phyloP scores from a whole-genome alignment of 306 rosid genomes.

The Vigna radiata region DNA sequence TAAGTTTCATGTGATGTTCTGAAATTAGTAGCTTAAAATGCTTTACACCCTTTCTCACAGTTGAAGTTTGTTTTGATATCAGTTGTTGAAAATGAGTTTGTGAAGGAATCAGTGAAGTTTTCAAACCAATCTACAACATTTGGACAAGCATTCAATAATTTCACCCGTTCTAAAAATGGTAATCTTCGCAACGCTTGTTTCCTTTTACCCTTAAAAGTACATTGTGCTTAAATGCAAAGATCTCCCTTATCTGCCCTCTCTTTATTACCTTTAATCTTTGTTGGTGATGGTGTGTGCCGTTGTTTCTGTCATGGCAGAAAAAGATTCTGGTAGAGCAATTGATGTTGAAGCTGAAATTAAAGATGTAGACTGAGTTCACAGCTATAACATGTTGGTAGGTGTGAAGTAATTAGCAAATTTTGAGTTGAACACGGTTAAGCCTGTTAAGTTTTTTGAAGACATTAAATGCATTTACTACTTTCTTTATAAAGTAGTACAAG shows the following conservation, averaged over 20 bases:
- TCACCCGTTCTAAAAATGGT: constrained; percentile 72
- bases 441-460: background rate
- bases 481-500: background rate
- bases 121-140: constrained; percentile 83
- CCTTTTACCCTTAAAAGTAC: background rate
- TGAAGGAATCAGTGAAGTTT: constrained; percentile 77
- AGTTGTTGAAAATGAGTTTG: constrained; percentile 88
- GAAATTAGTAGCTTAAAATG: constrained; percentile 15
- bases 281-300: background rate
- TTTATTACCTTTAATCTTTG: constrained; percentile 5
- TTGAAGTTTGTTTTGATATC: constrained; percentile 42
- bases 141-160: constrained; percentile 81
- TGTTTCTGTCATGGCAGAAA: constrained; percentile 57
- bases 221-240: background rate
- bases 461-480: background rate
- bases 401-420: background rate
- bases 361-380: constrained; percentile 75
- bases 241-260: background rate
- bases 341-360: constrained; percentile 94
- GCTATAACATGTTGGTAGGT: constrained; percentile 49
- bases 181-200: constrained; percentile 35
- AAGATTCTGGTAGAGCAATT: constrained; percentile 66
- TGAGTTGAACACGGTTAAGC: constrained; percentile 6
- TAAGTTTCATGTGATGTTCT: background rate
- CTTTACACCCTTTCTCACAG: constrained; percentile 11